phyloP scores from a whole-genome alignment of 331 rosid genomes.

The Quercus lobata region DNA sequence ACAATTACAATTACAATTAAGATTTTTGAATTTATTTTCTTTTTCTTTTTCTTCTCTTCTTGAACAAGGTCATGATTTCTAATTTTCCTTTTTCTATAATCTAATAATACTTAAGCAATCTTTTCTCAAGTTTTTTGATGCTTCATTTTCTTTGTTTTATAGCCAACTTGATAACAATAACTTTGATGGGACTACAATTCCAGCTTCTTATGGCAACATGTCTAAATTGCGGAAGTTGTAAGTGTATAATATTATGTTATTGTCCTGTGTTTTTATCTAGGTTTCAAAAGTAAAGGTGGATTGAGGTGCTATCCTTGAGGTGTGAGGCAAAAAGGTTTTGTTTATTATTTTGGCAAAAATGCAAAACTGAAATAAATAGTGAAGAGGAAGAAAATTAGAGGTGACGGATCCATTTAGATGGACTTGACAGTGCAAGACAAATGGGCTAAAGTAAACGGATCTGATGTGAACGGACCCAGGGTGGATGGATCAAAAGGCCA shows the following conservation, averaged over 20 bases:
- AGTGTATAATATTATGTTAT: slow-evolving; percentile 38
- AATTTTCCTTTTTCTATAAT: not conserved
- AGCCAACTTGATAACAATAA: slow-evolving; percentile 95
- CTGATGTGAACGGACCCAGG: no score
- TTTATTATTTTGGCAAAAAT: not conserved
- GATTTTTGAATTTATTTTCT: not conserved
- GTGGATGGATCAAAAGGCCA: no score
- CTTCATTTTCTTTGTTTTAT: slow-evolving; percentile 38
- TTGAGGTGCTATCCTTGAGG: slow-evolving; percentile 8
- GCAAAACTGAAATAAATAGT: no score
- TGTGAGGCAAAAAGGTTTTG: not conserved
- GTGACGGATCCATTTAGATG: no score
- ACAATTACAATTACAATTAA: not conserved
- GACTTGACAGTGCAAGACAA: no score
- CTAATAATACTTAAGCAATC: not conserved
- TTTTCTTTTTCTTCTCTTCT: not conserved
- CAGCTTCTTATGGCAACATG: slow-evolving; percentile 62
- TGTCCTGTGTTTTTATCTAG: slow-evolving; percentile 12
- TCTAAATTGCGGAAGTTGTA: slow-evolving; percentile 72
- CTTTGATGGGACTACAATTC: slow-evolving; percentile 62
- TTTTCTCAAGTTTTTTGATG: not conserved
- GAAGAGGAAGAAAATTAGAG: no score
- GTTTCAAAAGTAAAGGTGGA: slow-evolving; percentile 7
- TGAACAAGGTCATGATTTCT: not conserved
- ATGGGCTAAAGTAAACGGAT: no score